These are phyloP conservation scores for Santalum album DNA, from an alignment of 164 flowering plant species.

Conservation along the genomic window DNA sequence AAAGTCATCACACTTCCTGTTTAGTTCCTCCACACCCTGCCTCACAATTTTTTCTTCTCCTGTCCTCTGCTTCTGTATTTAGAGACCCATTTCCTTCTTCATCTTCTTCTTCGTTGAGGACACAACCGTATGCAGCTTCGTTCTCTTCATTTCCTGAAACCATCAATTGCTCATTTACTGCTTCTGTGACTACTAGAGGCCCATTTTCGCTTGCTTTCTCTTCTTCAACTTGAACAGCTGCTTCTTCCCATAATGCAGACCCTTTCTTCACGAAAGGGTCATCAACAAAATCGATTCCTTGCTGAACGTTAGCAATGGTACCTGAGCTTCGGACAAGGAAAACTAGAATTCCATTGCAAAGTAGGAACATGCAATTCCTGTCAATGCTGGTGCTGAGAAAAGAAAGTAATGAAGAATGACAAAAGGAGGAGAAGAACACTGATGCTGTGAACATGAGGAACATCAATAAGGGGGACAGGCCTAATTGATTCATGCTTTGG, in stretches of 20 bases:
- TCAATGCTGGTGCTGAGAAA: not conserved
- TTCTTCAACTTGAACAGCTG: constrained; percentile 9
- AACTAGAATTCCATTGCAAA: not conserved
- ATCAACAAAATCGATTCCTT: not conserved
- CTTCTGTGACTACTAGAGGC: not conserved
- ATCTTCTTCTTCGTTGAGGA: not conserved
- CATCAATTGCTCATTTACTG: not conserved
- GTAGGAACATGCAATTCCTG: not conserved
- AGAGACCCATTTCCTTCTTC: not conserved
- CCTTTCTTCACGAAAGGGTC: not conserved
- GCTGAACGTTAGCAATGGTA: not conserved
- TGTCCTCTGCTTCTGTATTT: constrained; percentile 4
- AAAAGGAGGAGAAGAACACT: not conserved
- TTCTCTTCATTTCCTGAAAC: not conserved
- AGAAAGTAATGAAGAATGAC: not conserved
- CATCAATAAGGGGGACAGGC: not conserved
- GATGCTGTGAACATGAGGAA: not conserved
- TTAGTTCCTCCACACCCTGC: not conserved
- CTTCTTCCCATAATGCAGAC: constrained; percentile 1
- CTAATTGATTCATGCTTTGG: not conserved
- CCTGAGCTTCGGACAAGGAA: not conserved
- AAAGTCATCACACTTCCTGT: not conserved
- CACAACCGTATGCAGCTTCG: not conserved
- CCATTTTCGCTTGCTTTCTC: constrained; percentile 3
- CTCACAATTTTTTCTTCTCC: not conserved